Evolutionary conservation across 306 rosid genomes (phyloP).

Genomic region (Vigna angularis): DNA sequence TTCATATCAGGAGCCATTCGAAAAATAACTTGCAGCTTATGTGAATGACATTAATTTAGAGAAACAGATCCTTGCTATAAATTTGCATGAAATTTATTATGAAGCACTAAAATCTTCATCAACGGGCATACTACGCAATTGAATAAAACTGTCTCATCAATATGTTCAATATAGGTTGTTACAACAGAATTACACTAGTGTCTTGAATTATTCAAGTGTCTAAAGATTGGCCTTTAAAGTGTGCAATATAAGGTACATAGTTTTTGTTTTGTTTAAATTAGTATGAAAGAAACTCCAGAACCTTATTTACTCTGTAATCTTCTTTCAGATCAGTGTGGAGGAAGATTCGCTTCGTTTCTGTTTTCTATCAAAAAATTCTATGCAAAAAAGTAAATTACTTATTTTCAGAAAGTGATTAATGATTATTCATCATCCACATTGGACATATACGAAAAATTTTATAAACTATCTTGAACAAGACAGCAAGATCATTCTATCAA

Average conservation of each 20-base stretch:
- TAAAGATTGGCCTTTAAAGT: background rate
- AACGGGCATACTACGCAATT: conserved; percentile 2
- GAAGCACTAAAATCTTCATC: conserved; percentile 3
- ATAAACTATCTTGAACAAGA: background rate
- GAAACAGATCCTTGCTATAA: conserved; percentile 8
- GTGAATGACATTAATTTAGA: background rate
- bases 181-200: background rate
- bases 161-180: conserved; percentile 7
- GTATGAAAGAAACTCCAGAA: background rate
- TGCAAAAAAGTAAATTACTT: background rate
- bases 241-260: conserved; percentile 1
- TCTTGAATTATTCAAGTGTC: background rate
- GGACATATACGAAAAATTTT: background rate
- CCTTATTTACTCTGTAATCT: background rate
- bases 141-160: background rate
- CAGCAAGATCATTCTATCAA: background rate
- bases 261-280: background rate
- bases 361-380: background rate
- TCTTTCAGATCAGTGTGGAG: background rate
- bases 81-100: background rate
- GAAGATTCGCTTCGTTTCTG: background rate
- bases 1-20: background rate
- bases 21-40: background rate
- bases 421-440: background rate
- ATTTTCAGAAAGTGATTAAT: background rate